Conservation (phyloP, 768 basidiomycete species). For the Russula dissimulans region DNA sequence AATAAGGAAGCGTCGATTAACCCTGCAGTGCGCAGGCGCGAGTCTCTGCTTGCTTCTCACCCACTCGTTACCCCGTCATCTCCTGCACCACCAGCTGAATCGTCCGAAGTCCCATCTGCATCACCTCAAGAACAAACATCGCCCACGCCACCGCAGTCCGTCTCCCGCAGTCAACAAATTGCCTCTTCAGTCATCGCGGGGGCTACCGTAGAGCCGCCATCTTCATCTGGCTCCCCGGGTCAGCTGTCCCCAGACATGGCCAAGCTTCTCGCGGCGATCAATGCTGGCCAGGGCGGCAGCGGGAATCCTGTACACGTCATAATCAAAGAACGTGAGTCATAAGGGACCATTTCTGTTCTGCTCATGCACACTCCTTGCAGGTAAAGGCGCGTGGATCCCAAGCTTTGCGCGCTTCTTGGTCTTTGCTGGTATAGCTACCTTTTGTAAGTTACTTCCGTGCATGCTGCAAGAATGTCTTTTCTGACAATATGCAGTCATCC, state of each 20-base stretch:
- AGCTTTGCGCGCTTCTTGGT: conserved; percentile 56
- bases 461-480: neutral
- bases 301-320: conserved; percentile 70
- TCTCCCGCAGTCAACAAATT: conserved; percentile 34
- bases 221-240: conserved; percentile 4
- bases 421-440: conserved; percentile 45
- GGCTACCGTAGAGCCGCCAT: neutral
- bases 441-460: conserved; percentile 42
- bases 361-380: conserved; percentile 29
- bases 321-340: conserved; percentile 65
- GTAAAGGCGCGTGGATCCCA: conserved; percentile 58
- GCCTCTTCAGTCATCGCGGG: conserved; percentile 33
- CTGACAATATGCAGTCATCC: conserved; percentile 42
- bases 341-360: neutral
- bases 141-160: neutral
- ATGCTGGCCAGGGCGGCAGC: conserved; percentile 35
- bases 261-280: conserved; percentile 36
- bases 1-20: conserved; percentile 48
- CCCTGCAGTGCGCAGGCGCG: conserved; percentile 59
- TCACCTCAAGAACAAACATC: neutral
- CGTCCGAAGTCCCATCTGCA: conserved; percentile 1
- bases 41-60: conserved; percentile 42
- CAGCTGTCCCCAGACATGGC: conserved; percentile 28
- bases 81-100: neutral
- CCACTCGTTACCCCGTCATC: conserved; percentile 7